Percentiles rank a stretch among this genome's conserved stretches.
phyloP scores from a whole-genome alignment of 192 early-diverging fungal species.

The Coemansia sp. region DNA sequence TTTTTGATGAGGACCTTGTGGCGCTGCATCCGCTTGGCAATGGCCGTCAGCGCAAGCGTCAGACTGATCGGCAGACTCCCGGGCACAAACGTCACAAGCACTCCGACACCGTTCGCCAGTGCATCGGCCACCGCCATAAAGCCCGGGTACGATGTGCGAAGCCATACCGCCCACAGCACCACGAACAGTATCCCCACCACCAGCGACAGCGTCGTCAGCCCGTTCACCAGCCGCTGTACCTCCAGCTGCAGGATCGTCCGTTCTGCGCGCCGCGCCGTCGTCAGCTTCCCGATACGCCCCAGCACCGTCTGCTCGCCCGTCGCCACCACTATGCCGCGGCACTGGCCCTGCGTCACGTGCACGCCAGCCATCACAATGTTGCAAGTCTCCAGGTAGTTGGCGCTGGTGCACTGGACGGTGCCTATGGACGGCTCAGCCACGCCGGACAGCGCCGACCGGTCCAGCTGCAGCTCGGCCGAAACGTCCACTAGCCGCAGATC shows the following conservation, averaged over 20 bases:
- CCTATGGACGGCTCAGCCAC: constrained; percentile 67
- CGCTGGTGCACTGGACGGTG: constrained; percentile 63
- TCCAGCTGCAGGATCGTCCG: constrained; percentile 67
- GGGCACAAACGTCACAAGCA: constrained; percentile 75
- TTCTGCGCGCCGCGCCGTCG: constrained; percentile 17
- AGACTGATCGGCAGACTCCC: constrained; percentile 81
- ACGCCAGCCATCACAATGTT: constrained; percentile 81
- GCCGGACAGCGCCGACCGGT: constrained; percentile 79
- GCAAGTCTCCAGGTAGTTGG: constrained; percentile 73
- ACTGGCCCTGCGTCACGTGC: constrained; percentile 70
- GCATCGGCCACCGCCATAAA: constrained; percentile 58
- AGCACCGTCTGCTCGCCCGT: constrained; percentile 78
- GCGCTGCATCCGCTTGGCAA: constrained; percentile 73
- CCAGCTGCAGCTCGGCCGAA: constrained; percentile 68
- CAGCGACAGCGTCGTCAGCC: constrained; percentile 62
- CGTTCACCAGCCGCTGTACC: constrained; percentile 76
- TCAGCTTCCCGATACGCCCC: constrained; percentile 70
- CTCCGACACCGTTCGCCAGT: constrained; percentile 60
- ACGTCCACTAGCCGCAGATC: constrained; percentile 69
- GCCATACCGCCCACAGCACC: constrained; percentile 59
- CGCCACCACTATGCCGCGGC: constrained; percentile 70
- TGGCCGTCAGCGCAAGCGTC: constrained; percentile 71
- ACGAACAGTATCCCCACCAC: constrained; percentile 54
- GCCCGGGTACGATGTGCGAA: constrained; percentile 57
- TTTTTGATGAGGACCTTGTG: constrained; percentile 76